Conservation (phyloP, 2,329 filamentous ascomycete genomes). For the Cladophialophora psammophila region DNA sequence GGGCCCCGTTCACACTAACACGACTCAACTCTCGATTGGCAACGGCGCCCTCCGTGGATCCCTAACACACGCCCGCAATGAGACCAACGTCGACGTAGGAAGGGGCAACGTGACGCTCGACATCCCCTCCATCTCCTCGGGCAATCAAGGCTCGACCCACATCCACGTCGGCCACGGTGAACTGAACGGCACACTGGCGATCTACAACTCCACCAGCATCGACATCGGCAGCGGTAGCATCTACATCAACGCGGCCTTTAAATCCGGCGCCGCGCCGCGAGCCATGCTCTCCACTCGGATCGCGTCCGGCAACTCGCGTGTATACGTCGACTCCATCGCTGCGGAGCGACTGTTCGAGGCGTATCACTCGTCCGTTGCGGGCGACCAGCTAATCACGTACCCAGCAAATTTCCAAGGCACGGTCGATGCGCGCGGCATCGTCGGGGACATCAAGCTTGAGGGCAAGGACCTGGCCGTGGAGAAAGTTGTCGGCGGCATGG, state of each 20-base stretch:
- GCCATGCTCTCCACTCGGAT: conserved; percentile 31
- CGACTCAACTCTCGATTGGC: conserved; percentile 21
- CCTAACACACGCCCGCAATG: conserved; percentile 24
- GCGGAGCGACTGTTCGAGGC: conserved; percentile 25
- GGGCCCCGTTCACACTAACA: conserved; percentile 33
- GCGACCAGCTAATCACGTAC: conserved; percentile 34
- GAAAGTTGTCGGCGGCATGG: conserved; percentile 30
- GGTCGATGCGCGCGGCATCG: conserved; percentile 28
- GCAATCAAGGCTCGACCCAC: conserved; percentile 22
- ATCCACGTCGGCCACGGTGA: conserved; percentile 32
- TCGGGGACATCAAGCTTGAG: conserved; percentile 29
- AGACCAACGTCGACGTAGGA: conserved; percentile 31
- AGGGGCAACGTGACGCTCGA: conserved; percentile 27
- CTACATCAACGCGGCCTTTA: conserved; percentile 29
- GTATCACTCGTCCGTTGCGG: conserved; percentile 24
- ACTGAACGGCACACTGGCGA: conserved; percentile 26
- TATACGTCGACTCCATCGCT: conserved; percentile 32
- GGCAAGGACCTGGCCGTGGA: conserved; percentile 34
- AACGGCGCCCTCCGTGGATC: conserved; percentile 28
- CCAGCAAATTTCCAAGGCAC: conserved; percentile 35
- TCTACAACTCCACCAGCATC: conserved; percentile 31
- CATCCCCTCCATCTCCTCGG: conserved; percentile 29
- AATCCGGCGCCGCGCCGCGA: conserved; percentile 15
- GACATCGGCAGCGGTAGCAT: conserved; percentile 27
- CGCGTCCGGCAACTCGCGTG: conserved; percentile 25